Percentiles rank a stretch among this genome's conserved stretches.
Evolutionary conservation across 1,284 basidiomycete species (phyloP).

Genomic region (Trichosporon inkin): DNA sequence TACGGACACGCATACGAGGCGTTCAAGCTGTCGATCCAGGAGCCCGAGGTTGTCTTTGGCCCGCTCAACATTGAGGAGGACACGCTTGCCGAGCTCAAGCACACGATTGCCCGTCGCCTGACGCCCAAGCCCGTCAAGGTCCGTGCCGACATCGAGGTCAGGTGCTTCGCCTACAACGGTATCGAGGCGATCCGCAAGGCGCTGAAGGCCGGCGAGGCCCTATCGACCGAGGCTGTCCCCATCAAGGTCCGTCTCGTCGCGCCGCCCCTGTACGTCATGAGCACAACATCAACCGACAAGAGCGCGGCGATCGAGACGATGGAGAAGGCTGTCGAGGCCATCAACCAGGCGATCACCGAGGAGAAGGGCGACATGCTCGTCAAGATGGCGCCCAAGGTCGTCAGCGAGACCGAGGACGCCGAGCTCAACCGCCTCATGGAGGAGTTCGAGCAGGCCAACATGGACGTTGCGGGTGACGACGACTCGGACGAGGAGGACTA

Average conservation of each 20-base stretch:
- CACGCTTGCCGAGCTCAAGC: conserved; percentile 63
- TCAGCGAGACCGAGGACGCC: conserved; percentile 93
- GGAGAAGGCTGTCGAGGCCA: conserved; percentile 87
- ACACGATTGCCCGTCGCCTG: conserved; percentile 88
- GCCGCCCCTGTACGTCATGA: conserved; percentile 91
- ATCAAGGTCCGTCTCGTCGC: conserved; percentile 97
- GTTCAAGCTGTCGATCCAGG: conserved; percentile 87
- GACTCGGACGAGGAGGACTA: conserved; percentile 50
- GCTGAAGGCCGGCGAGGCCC: conserved; percentile 76
- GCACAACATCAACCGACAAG: conserved; percentile 96
- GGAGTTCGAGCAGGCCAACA: conserved; percentile 83
- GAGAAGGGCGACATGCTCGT: conserved; percentile 81
- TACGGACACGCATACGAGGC: conserved; percentile 97
- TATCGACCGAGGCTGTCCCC: conserved; percentile 84
- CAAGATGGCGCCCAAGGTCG: conserved; percentile 98
- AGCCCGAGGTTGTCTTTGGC: conserved; percentile 79
- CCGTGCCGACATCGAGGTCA: conserved; percentile 94
- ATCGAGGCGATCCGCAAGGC: conserved; percentile 97
- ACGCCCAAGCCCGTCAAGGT: conserved; percentile 99
- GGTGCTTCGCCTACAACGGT: conserved; percentile 94
- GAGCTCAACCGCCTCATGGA: conserved; percentile 93
- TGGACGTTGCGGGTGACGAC: conserved; percentile 89
- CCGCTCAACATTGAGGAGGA: conserved; percentile 60
- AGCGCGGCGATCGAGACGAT: conserved; percentile 86
- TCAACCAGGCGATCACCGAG: conserved; percentile 76